phyloP scores from a whole-genome alignment of 768 basidiomycete species.

The Mycena galericulata region DNA sequence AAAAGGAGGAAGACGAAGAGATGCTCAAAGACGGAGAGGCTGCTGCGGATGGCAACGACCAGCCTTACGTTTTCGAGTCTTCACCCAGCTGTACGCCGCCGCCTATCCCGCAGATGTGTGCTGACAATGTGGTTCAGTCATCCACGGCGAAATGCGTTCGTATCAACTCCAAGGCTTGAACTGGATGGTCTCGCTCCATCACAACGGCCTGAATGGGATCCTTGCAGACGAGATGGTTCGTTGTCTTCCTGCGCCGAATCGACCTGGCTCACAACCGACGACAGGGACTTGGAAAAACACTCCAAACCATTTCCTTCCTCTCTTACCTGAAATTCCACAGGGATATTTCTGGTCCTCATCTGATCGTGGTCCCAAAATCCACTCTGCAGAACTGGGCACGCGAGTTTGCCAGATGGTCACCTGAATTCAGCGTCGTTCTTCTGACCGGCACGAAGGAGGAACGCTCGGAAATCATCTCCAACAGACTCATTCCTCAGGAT shows the following conservation, averaged over 20 bases:
- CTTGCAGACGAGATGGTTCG: constrained; percentile 95
- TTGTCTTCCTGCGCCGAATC: constrained; percentile 15
- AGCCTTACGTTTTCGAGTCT: constrained; percentile 94
- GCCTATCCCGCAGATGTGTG: neutral
- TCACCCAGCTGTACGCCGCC: constrained; percentile 83
- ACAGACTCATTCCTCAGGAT: constrained; percentile 83
- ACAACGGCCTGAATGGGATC: constrained; percentile 97
- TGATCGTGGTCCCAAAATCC: constrained; percentile 98
- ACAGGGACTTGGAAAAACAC: constrained; percentile 97
- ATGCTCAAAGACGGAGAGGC: constrained; percentile 88
- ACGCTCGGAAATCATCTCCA: constrained; percentile 82
- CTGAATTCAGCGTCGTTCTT: constrained; percentile 84
- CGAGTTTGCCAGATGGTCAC: constrained; percentile 93
- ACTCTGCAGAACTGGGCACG: constrained; percentile 97
- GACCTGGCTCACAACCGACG: constrained; percentile 13
- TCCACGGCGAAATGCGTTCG: constrained; percentile 89
- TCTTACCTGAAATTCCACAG: constrained; percentile 92
- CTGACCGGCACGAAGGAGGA: constrained; percentile 93
- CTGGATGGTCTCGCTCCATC: constrained; percentile 97
- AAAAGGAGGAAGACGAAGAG: constrained; percentile 99
- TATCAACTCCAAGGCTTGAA: constrained; percentile 97
- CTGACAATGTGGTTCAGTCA: constrained; percentile 63
- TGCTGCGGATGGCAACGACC: constrained; percentile 84
- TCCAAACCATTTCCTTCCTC: constrained; percentile 98
- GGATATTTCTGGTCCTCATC: constrained; percentile 83